Evolutionary conservation across 2,329 filamentous ascomycete species (phyloP).

Genomic region (Sphaceloma murrayae): DNA sequence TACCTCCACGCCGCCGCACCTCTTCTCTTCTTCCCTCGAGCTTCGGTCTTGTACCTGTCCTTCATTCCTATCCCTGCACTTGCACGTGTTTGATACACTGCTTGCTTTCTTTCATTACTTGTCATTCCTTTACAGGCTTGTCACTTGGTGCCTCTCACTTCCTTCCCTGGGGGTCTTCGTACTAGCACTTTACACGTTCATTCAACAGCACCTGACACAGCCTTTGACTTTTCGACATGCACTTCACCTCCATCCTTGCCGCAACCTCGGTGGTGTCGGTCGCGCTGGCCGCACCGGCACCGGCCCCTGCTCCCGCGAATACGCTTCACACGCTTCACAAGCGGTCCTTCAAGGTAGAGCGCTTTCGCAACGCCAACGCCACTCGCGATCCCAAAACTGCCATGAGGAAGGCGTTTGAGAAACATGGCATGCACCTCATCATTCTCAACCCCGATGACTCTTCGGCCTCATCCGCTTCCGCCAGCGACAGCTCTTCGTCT

Average conservation of each 20-base stretch:
- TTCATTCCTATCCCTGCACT: constrained; percentile 6
- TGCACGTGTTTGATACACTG: constrained; percentile 16
- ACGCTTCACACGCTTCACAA: constrained; percentile 37
- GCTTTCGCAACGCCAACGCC: constrained; percentile 45
- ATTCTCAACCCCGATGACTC: constrained; percentile 9
- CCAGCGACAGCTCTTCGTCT: not conserved
- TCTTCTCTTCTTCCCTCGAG: not conserved
- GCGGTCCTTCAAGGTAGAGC: constrained; percentile 53
- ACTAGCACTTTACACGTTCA: not conserved
- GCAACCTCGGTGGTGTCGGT: constrained; percentile 41
- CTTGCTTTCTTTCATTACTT: constrained; percentile 8
- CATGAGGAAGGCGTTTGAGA: constrained; percentile 57
- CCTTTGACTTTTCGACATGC: not conserved
- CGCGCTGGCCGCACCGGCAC: constrained; percentile 38
- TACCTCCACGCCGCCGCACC: constrained; percentile 1
- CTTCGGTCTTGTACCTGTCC: constrained; percentile 2
- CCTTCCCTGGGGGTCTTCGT: not conserved
- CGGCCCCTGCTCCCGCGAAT: constrained; percentile 23
- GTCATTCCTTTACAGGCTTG: constrained; percentile 11
- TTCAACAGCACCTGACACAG: constrained; percentile 1
- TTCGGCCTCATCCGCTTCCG: constrained; percentile 5
- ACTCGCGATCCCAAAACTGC: constrained; percentile 50
- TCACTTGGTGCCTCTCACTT: not conserved
- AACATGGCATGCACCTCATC: constrained; percentile 42
- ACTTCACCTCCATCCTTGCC: constrained; percentile 29